Conservation (phyloP, 2,329 filamentous ascomycete species). For the Cladophialophora bantiana region DNA sequence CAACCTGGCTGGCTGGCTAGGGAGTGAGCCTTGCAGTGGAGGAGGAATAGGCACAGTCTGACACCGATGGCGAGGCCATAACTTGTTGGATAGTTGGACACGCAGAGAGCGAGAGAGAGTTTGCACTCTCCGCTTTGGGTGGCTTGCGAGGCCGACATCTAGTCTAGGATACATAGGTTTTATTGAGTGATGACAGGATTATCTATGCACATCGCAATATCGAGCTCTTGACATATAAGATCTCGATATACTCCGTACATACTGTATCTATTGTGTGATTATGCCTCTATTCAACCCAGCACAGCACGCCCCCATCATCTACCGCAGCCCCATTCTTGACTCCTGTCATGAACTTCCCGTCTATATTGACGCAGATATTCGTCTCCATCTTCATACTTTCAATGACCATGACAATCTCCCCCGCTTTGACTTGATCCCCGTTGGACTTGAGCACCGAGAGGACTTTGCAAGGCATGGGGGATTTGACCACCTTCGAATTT, state of each 20-base stretch:
- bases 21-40: too few species aligned
- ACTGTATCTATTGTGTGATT: neutral
- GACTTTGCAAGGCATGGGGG: slow-evolving; percentile 50
- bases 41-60: too few species aligned
- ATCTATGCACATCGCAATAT: too few species aligned
- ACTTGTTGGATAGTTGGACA: too few species aligned
- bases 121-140: too few species aligned
- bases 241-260: neutral
- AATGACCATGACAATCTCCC: slow-evolving; percentile 46
- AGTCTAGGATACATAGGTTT: too few species aligned
- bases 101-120: too few species aligned
- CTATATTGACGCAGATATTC: slow-evolving; percentile 42
- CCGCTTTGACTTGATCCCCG: slow-evolving; percentile 44
- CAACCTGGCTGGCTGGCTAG: too few species aligned
- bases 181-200: too few species aligned
- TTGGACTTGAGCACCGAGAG: slow-evolving; percentile 45
- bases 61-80: too few species aligned
- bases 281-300: slow-evolving; percentile 34
- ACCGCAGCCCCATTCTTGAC: slow-evolving; percentile 46
- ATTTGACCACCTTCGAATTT: slow-evolving; percentile 36
- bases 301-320: slow-evolving; percentile 46
- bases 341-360: slow-evolving; percentile 43
- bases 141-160: too few species aligned
- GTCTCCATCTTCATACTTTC: slow-evolving; percentile 57
- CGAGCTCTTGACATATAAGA: too few species aligned